phyloP scores from a whole-genome alignment of 1,284 basidiomycete species.

The Pseudomicrostroma phylloplanum region DNA sequence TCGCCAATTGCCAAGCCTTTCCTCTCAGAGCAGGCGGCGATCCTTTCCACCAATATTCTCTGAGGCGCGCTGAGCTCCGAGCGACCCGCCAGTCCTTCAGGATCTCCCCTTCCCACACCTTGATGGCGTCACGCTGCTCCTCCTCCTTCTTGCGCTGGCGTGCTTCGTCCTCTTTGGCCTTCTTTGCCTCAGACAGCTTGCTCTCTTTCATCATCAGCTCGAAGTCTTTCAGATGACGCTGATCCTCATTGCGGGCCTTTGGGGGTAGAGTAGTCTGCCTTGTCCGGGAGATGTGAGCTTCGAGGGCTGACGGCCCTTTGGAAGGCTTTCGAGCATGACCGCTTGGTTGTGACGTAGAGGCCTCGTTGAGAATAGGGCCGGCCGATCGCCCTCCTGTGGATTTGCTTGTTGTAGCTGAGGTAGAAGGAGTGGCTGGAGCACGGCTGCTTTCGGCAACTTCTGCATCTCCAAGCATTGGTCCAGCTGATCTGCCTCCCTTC shows the following conservation, averaged over 20 bases:
- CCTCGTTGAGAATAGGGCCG: background rate
- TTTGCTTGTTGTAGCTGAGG: background rate
- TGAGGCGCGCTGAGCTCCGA: conserved; percentile 61
- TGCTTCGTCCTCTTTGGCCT: conserved; percentile 26
- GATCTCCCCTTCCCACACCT: conserved; percentile 71
- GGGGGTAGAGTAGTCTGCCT: conserved; percentile 77
- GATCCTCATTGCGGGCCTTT: conserved; percentile 71
- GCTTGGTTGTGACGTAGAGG: background rate
- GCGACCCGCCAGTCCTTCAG: conserved; percentile 76
- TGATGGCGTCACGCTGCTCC: conserved; percentile 62
- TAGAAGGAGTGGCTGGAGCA: background rate
- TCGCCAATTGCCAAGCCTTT: conserved; percentile 76
- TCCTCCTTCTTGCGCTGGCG: conserved; percentile 19
- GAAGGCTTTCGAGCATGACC: conserved; percentile 2
- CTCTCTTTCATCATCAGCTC: conserved; percentile 74
- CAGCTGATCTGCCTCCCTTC: background rate
- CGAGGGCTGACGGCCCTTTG: conserved; percentile 54
- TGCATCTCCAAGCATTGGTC: background rate
- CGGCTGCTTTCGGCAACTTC: background rate
- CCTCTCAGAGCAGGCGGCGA: conserved; percentile 80
- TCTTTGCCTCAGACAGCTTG: conserved; percentile 29
- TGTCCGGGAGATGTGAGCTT: conserved; percentile 54
- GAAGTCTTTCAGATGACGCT: conserved; percentile 80
- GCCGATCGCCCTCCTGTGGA: background rate
- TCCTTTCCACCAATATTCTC: conserved; percentile 84